Conservation (phyloP, 805 yeast genomes). For the Spathaspora sp. region DNA sequence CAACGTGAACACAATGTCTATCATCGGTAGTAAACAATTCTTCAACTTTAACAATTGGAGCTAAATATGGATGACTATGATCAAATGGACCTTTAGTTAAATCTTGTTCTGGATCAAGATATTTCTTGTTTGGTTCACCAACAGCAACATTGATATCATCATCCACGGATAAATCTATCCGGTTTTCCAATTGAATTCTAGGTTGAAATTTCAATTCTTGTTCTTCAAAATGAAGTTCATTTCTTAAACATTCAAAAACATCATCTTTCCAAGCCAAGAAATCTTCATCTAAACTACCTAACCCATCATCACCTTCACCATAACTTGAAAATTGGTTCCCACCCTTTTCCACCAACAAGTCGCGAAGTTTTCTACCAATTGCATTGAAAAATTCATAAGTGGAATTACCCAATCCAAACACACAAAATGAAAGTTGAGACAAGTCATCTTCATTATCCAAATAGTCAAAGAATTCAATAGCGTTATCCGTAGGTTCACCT, state of each 20-base stretch:
- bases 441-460: constrained; percentile 57
- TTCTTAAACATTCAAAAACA: constrained; percentile 62
- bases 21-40: constrained; percentile 65
- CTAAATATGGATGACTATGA: constrained; percentile 77
- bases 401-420: constrained; percentile 92
- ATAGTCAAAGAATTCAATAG: constrained; percentile 71
- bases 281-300: constrained; percentile 93
- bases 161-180: constrained; percentile 19
- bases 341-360: constrained; percentile 55
- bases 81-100: constrained; percentile 71
- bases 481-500: constrained; percentile 97
- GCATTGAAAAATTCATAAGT: constrained; percentile 91
- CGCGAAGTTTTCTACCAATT: constrained; percentile 61
- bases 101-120: constrained; percentile 23
- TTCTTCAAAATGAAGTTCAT: constrained; percentile 66
- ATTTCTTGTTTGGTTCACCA: constrained; percentile 80
- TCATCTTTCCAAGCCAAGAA: constrained; percentile 88
- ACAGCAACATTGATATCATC: constrained; percentile 32
- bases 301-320: constrained; percentile 95
- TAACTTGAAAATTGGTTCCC: constrained; percentile 70
- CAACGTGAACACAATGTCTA: constrained; percentile 87
- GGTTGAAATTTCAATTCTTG: constrained; percentile 80
- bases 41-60: constrained; percentile 54
- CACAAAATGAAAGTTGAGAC: constrained; percentile 57
- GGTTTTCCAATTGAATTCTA: constrained; percentile 43